Evolutionary conservation across 805 yeast genomes (phyloP).

Genomic region (Ogataea glucozyma): DNA sequence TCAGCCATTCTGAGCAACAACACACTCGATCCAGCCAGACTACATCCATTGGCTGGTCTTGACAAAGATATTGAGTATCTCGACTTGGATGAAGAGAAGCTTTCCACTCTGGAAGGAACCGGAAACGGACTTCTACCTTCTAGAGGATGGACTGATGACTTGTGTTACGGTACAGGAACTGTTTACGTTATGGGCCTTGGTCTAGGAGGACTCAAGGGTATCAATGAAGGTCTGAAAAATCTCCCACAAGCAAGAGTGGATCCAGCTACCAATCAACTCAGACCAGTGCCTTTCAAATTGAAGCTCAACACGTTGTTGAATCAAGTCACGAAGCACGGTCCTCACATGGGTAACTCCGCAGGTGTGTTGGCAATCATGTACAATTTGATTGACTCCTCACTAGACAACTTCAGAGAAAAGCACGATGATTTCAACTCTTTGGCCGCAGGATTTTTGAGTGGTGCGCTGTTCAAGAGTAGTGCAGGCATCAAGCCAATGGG

Average conservation of each 20-base stretch:
- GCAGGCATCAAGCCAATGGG: conserved; percentile 88
- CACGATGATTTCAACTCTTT: conserved; percentile 86
- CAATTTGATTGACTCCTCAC: conserved; percentile 76
- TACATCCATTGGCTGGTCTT: conserved; percentile 92
- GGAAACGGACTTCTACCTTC: conserved; percentile 84
- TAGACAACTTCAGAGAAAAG: conserved; percentile 81
- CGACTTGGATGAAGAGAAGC: conserved; percentile 82
- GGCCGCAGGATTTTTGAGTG: conserved; percentile 87
- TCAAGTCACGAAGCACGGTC: conserved; percentile 93
- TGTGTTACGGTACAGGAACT: conserved; percentile 97
- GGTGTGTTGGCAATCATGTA: conserved; percentile 91
- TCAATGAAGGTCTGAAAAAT: conserved; percentile 79
- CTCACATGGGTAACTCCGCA: conserved; percentile 90
- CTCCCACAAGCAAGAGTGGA: conserved; percentile 63
- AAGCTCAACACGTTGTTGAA: conserved; percentile 87
- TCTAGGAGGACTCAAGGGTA: conserved; percentile 85
- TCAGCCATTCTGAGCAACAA: conserved; percentile 61
- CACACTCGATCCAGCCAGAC: conserved; percentile 63
- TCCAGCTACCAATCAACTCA: conserved; percentile 51
- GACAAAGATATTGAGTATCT: conserved; percentile 87
- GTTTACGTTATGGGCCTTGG: conserved; percentile 86
- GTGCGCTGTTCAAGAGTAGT: conserved; percentile 86
- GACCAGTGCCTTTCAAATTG: conserved; percentile 73
- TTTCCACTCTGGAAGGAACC: conserved; percentile 78
- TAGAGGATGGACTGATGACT: conserved; percentile 97